phyloP scores from a whole-genome alignment of 2,329 filamentous ascomycete species.

The Cordyceps pruinosa region DNA sequence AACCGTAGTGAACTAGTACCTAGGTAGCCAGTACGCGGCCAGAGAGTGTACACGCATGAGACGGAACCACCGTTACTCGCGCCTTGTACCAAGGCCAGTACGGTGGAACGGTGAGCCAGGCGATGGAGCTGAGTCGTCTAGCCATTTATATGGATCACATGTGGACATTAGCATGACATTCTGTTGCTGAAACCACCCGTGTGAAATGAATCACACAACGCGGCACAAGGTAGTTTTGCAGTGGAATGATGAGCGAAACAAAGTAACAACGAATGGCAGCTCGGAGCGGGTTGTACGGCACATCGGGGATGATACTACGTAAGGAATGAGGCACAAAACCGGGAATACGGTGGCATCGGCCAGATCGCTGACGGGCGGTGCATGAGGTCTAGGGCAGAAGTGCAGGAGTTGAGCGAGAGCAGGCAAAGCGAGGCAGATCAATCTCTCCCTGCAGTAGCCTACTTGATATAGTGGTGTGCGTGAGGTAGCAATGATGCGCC shows the following conservation, averaged over 20 bases:
- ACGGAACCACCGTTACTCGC: neutral
- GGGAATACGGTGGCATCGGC: slow-evolving; percentile 3
- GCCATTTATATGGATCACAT: slow-evolving; percentile 1
- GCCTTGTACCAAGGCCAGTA: neutral
- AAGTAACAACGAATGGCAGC: neutral
- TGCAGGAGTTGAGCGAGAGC: no score
- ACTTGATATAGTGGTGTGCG: no score
- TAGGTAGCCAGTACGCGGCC: neutral
- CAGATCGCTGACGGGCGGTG: neutral
- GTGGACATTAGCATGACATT: neutral
- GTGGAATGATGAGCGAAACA: no score
- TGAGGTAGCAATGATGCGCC: neutral
- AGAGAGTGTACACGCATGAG: neutral
- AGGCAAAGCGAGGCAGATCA: neutral
- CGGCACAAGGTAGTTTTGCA: neutral
- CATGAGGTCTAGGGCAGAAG: no score
- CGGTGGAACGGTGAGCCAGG: neutral
- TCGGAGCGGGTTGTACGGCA: neutral
- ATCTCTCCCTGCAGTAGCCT: neutral
- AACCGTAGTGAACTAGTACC: neutral
- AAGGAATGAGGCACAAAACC: neutral
- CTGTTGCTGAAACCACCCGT: neutral
- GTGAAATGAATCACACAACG: neutral
- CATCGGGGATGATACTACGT: neutral
- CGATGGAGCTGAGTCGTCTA: neutral